Evolutionary conservation across 495 filamentous ascomycete species (phyloP).

Genomic region (Cladorrhinum samala): DNA sequence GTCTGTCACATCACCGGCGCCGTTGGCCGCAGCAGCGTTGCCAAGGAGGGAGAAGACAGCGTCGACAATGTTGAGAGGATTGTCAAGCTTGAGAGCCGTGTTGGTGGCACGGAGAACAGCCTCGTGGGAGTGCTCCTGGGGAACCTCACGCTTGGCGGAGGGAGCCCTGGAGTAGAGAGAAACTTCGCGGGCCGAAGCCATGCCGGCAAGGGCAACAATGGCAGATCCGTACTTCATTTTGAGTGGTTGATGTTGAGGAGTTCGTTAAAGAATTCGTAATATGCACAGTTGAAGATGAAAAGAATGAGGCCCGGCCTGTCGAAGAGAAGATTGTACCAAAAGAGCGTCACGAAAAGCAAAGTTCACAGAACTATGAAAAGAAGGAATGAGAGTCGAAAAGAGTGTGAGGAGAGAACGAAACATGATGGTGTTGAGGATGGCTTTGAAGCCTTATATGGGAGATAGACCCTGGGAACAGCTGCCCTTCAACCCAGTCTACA

Average conservation of each 20-base stretch:
- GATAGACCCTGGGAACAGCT: constrained; percentile 17
- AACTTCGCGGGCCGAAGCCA: constrained; percentile 27
- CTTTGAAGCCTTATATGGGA: constrained; percentile 17
- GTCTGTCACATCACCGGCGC: constrained; percentile 45
- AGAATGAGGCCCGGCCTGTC: constrained; percentile 34
- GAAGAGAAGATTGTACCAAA: constrained; percentile 26
- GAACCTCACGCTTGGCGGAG: constrained; percentile 47
- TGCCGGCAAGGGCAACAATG: constrained; percentile 27
- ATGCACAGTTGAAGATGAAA: constrained; percentile 17
- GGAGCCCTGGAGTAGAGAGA: constrained; percentile 28
- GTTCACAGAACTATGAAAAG: constrained; percentile 44
- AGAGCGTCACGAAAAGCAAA: constrained; percentile 34
- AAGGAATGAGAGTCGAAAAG: constrained; percentile 32
- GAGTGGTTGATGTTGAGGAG: constrained; percentile 24
- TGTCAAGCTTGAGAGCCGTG: constrained; percentile 47
- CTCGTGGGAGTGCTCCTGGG: constrained; percentile 61
- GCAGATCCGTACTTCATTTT: constrained; percentile 43
- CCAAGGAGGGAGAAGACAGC: constrained; percentile 61
- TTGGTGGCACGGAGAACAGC: constrained; percentile 43
- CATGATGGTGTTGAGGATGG: neutral
- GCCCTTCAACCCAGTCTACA: constrained; percentile 8
- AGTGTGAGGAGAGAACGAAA: constrained; percentile 25
- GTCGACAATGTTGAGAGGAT: constrained; percentile 53
- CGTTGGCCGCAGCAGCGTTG: constrained; percentile 50
- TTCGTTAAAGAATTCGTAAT: constrained; percentile 5